Percentiles rank a stretch among this genome's conserved stretches.
phyloP scores from a whole-genome alignment of 768 basidiomycete genomes.

The Pulveroboletus sp. region DNA sequence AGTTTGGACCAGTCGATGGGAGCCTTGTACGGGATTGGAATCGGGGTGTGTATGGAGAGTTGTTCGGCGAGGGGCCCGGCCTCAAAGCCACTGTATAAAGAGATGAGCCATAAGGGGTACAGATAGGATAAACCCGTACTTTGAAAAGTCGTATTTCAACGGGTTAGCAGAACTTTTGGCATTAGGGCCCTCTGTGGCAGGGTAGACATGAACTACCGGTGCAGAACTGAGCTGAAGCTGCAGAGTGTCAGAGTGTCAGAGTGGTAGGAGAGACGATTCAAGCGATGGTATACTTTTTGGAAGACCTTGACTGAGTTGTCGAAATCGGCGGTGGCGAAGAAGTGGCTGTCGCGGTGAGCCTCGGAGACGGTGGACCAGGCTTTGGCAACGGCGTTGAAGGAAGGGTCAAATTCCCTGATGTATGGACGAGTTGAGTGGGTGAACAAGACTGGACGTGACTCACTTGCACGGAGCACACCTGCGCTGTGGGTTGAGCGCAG shows the following conservation, averaged over 20 bases:
- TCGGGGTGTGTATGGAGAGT: conserved; percentile 70
- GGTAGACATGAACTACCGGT: conserved; percentile 78
- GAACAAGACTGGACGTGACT: conserved; percentile 29
- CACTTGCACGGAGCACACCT: conserved; percentile 93
- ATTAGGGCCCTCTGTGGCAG: conserved; percentile 66
- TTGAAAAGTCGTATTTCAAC: conserved; percentile 73
- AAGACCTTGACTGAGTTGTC: conserved; percentile 73
- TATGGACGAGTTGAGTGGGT: not conserved
- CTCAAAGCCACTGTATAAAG: conserved; percentile 71
- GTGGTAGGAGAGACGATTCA: not conserved
- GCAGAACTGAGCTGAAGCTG: conserved; percentile 84
- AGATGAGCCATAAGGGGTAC: conserved; percentile 2
- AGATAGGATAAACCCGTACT: conserved; percentile 48
- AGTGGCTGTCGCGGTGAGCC: conserved; percentile 72
- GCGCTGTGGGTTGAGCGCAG: conserved; percentile 77
- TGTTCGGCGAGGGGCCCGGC: conserved; percentile 73
- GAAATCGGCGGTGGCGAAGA: conserved; percentile 93
- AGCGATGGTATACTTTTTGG: conserved; percentile 57
- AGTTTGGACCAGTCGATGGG: conserved; percentile 74
- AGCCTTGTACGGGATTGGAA: conserved; percentile 76
- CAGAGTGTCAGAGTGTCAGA: conserved; percentile 16
- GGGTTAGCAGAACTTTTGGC: conserved; percentile 52
- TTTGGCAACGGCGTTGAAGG: conserved; percentile 76
- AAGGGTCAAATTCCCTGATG: conserved; percentile 78
- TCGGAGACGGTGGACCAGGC: conserved; percentile 71